Evolutionary conservation across 768 basidiomycete species (phyloP).

Genomic region (Lentinula edodes): DNA sequence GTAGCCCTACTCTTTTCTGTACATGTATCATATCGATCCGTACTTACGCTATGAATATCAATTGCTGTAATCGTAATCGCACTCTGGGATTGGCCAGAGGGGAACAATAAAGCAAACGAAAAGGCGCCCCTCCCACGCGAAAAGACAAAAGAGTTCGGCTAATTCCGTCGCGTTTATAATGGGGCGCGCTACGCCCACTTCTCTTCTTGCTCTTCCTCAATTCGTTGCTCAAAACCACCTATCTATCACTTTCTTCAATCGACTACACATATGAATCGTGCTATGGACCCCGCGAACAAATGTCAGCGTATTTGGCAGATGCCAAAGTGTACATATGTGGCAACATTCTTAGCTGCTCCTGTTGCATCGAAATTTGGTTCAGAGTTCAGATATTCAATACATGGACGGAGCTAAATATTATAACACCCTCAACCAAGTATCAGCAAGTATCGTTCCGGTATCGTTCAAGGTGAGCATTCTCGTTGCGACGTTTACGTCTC

Average conservation of each 20-base stretch:
- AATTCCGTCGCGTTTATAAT: neutral
- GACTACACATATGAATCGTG: too few relatives aligned
- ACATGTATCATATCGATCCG: neutral
- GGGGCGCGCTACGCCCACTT: neutral
- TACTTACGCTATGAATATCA: neutral
- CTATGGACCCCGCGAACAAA: too few relatives aligned
- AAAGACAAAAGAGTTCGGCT: slow-evolving; percentile 3
- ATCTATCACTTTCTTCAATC: too few relatives aligned
- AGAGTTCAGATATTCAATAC: too few relatives aligned
- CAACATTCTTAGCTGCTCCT: neutral
- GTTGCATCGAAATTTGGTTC: too few relatives aligned
- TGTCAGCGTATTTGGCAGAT: too few relatives aligned
- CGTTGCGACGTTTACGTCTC: neutral
- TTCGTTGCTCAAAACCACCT: too few relatives aligned
- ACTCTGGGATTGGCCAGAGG: neutral
- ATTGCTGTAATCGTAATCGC: neutral
- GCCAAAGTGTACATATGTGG: neutral
- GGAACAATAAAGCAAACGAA: slow-evolving; percentile 1
- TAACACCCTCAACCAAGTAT: too few relatives aligned
- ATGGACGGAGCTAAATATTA: too few relatives aligned
- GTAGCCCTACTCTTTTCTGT: slow-evolving; percentile 1
- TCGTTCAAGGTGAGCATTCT: neutral
- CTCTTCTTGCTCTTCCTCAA: neutral
- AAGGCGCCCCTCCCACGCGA: neutral
- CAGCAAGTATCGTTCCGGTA: too few relatives aligned